Evolutionary conservation across 768 basidiomycete genomes (phyloP), one percentile per base, ranked within the genome.

Genomic region (Arthromyces matolae): DNA sequence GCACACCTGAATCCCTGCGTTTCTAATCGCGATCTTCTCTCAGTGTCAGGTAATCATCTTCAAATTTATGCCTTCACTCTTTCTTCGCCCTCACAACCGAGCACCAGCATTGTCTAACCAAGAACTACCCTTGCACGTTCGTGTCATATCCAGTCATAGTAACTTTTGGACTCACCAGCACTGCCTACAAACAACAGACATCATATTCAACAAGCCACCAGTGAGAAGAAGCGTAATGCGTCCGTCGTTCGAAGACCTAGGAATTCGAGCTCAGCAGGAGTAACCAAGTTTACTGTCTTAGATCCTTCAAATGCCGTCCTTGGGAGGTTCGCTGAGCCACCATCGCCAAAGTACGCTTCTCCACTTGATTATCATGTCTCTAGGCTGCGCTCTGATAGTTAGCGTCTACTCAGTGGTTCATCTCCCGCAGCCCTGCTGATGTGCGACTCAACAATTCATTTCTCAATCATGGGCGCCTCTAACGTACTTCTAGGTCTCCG

Each of bases 81-180:
- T 35, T 12, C 54, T 39, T 36, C 28, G n/a, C 33, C 13, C 55
- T 39, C 35, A 50, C 48, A 49, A 39, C 28, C 37, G 40, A 48
- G 31, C 29, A 16, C 25, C 57, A 93, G 84, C 90, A 93, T 60
- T 94, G 91, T 65, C 67, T 83, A 51, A 78, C 84, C 52, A 94
- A 94, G 71, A 90, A 88, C 60, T 90, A 88, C 60, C 84, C 89
- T 36, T 94, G 91, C 89, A 93, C 91, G 90, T 92, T 60, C 57
- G 87, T 80, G 14, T 55, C 50, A 50, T 38, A n/a, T n/a, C n/a
- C n/a, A n/a, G n/a, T 42, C 24, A 28, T 27, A 33, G 41, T 24
- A 32, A 33, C 25, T 51, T 24, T 34, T 20, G 27, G 38, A 47
- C 42, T 42, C 40, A 27, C 36, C 35, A 47, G 34, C 14, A 29